Conservation (phyloP, 2,329 filamentous ascomycete genomes). For the Aspergillus nomiae region DNA sequence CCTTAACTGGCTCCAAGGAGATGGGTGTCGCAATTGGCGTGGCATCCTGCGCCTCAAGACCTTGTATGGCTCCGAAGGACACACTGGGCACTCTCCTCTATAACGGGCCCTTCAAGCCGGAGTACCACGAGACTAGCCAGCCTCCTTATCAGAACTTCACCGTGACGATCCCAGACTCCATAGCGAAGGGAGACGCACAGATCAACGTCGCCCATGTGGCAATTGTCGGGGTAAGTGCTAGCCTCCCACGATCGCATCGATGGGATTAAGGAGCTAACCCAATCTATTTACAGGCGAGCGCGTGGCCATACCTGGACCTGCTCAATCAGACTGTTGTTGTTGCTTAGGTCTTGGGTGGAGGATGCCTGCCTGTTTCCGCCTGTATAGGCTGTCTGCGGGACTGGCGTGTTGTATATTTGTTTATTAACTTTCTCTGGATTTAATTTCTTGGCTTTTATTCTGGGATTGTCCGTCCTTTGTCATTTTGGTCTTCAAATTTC, state of each 20-base stretch:
- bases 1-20: constrained; percentile 28
- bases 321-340: constrained; percentile 28
- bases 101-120: constrained; percentile 30
- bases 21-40: constrained; percentile 34
- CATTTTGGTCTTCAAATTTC: neutral
- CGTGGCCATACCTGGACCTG: constrained; percentile 25
- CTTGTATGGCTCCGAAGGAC: constrained; percentile 23
- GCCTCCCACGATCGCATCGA: neutral
- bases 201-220: constrained; percentile 33
- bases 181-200: constrained; percentile 19
- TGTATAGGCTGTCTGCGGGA: neutral
- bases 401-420: neutral
- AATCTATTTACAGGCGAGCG: constrained; percentile 21
- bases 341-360: constrained; percentile 12
- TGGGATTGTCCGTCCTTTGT: neutral
- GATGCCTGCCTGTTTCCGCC: neutral
- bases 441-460: neutral
- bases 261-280: constrained; percentile 1
- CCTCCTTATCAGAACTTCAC: constrained; percentile 37
- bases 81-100: constrained; percentile 30
- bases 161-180: constrained; percentile 24
- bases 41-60: constrained; percentile 22
- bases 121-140: constrained; percentile 23
- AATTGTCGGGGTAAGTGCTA: constrained; percentile 30
- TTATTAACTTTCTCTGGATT: neutral